Evolutionary conservation across 139 green algal genomes (phyloP), one percentile per base, ranked within the genome.

Genomic region (Yamagishiella unicocca): DNA sequence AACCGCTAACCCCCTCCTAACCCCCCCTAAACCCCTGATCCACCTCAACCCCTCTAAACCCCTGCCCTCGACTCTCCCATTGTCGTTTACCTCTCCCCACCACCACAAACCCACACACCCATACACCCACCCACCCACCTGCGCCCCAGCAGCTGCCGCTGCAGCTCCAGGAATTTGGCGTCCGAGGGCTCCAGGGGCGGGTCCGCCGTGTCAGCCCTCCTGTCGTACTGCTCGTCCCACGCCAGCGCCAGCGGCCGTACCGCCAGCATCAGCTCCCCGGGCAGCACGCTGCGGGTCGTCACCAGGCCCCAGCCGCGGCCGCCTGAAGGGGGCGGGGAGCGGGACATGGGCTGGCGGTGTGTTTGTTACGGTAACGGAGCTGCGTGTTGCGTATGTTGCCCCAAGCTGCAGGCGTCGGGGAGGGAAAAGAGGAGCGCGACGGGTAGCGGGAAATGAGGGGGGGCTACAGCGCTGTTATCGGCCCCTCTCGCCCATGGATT

Each of bases 141-240:
- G n/a, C 80, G 19, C 0, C 38, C 6, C 62, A 86, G 62, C 62
- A 86, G 80, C 80, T 86, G 80, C 62, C 31, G 64, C 43, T 86
- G 80, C 43, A 86, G 66, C 64, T 50, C 62, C 61, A 86, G 64
- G 62, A 86, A 86, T 64, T 77, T 86, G 43, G 80, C 80, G 37
- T 86, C 80, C 22, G 43, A 40, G 10, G 6, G 14, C 19, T 84
- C 55, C 22, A 73, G 10, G 1, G 35, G 38, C 38, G 25, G 14
- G 7, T 29, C 38, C 58, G 53, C 38, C 53, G 31, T 35, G 8
- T 21, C 77, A 0, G 10, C 37, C 17, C 7, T 53, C 75, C 25
- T 2, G 22, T 55, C 58, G n/a, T 62, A 42, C 72, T 55, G 70
- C 70, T 71, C 53, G 53, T 84, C 77, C 77, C 55, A 72, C n/a